Evolutionary conservation across 2,329 filamentous ascomycete species (phyloP).

Genomic region (Colletotrichum scovillei): DNA sequence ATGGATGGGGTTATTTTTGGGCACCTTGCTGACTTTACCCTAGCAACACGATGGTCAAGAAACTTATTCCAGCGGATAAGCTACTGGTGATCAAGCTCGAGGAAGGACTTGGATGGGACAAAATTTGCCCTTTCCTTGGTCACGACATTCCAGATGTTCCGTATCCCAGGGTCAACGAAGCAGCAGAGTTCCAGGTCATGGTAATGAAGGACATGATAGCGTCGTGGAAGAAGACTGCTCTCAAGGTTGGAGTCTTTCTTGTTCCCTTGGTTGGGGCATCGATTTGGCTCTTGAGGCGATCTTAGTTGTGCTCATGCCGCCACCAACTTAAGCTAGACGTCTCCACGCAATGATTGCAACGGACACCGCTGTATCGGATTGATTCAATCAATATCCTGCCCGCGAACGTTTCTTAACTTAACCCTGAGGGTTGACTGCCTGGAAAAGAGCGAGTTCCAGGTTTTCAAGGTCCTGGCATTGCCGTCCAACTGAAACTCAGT

Average conservation of each 20-base stretch:
- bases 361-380: not conserved
- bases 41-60: constrained; percentile 41
- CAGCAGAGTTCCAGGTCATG: constrained; percentile 41
- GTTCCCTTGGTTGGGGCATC: constrained; percentile 4
- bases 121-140: constrained; percentile 47
- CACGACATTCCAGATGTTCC: constrained; percentile 42
- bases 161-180: constrained; percentile 45
- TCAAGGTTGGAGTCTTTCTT: constrained; percentile 4
- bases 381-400: fast-evolving
- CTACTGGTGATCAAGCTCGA: constrained; percentile 45
- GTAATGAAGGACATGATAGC: constrained; percentile 11
- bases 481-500: not conserved
- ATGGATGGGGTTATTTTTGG: not conserved
- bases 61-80: constrained; percentile 41
- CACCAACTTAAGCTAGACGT: no score
- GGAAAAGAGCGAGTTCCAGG: not conserved
- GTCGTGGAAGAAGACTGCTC: constrained; percentile 10
- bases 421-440: not conserved
- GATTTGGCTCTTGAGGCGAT: constrained; percentile 1
- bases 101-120: constrained; percentile 49
- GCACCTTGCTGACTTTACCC: not conserved
- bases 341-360: no score
- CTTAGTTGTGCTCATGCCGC: no score
- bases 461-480: not conserved
- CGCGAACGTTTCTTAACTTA: not conserved